Evolutionary conservation across 371 early-diverging fungal species (phyloP).

Genomic region (Mucor circinelloides): DNA sequence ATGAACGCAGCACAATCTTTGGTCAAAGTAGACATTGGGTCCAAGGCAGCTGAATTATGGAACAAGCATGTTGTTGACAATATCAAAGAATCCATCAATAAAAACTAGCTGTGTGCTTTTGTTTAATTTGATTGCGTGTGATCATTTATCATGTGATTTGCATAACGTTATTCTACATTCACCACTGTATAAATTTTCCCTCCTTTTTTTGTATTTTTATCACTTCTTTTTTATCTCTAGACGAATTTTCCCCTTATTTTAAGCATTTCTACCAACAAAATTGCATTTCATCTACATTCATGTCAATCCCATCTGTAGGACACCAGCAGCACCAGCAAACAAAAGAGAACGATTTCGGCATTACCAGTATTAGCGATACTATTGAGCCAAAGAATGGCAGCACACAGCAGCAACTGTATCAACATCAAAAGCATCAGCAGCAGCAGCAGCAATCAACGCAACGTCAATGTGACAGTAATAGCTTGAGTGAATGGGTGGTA

Average conservation of each 20-base stretch:
- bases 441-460: neutral
- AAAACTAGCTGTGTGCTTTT: neutral
- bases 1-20: slow-evolving; percentile 39
- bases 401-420: neutral
- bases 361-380: slow-evolving; percentile 37
- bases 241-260: neutral
- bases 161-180: neutral
- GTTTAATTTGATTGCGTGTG: slow-evolving; percentile 2
- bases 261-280: neutral
- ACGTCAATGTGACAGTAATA: neutral
- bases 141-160: slow-evolving; percentile 13
- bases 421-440: neutral
- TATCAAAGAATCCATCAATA: slow-evolving; percentile 12
- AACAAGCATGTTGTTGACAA: slow-evolving; percentile 31
- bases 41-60: slow-evolving; percentile 28
- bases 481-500: neutral
- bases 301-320: neutral
- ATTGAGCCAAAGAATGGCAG: neutral
- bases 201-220: neutral
- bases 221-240: neutral
- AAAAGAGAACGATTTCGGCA: slow-evolving; percentile 37
- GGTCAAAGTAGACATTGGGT: slow-evolving; percentile 35
- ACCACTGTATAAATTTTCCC: neutral
- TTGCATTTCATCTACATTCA: neutral
- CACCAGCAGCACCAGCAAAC: neutral